Evolutionary conservation across 2,329 filamentous ascomycete species (phyloP), one percentile per base, ranked within the genome.

Genomic region (Chaetomium globosum): DNA sequence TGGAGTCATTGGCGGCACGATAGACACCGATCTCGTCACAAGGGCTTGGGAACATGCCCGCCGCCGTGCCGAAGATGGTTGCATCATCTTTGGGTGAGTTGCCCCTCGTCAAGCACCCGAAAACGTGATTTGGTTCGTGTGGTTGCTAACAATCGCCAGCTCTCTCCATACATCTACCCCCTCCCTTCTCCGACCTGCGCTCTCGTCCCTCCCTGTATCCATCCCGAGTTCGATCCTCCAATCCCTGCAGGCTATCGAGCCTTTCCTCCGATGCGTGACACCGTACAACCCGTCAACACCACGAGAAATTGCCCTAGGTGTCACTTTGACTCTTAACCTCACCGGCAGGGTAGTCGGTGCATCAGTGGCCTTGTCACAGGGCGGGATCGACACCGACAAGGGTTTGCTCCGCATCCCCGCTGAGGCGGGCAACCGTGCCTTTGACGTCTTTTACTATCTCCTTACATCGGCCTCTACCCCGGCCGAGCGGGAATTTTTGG

Each of bases 381-480:
- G 92, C 3, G 95, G 95, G 21, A 90, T 99, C 66, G 91, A 99
- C 75, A 95, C 93, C 0, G 79, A 83, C 23, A 87, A 87, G 68
- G 95, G 94, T 51, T 82, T 99, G 12, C 81, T 97, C 19, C 87
- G 90, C 64, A 87, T 99, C 19, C 91, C 95, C 0, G 78, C 87
- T 0, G 88, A 97, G 74, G 74, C 87, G 7, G 95, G 95, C 13
- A 92, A 92, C 77, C 89, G 95, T 68, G 95, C 94, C 3, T 99
- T 99, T 72, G 94, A 99, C 74, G 95, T 96, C 58, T 98, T 99
- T 75, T 98, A 99, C 80, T 98, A 97, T 73, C 86, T 99, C 0
- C 83, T 98, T 51, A 96, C 93, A 0, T 93, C 91, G n/a, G 90
- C 91, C 0, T 96, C 95, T 0, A 95, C 92, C 1, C 87, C 90